Evolutionary conservation across 2,329 filamentous ascomycete genomes (phyloP), one percentile per base, ranked within the genome.

Genomic region (Arthrobotrys sinensis): DNA sequence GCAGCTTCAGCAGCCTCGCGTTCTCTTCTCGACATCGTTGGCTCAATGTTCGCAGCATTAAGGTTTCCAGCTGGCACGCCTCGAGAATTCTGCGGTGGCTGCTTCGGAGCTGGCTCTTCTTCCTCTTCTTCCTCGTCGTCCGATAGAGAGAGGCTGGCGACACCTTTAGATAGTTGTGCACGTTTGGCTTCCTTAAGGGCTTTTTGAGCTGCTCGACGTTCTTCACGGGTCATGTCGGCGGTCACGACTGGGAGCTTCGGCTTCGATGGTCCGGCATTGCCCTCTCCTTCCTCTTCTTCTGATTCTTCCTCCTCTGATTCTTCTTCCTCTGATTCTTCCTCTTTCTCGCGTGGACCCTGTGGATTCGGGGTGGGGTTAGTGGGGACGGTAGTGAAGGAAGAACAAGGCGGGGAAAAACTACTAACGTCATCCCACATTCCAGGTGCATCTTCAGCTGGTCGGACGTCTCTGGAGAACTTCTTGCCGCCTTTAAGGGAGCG

Each of bases 391-490:
- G 38, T 19, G 12, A 16, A 36, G 3, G 50, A 12, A 12, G 7
- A 32, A 73, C 63, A 32, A 34, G 43, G 50, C 28, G 21, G 64
- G 45, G 45, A 12, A 50, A 71, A 83, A 32, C 46, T 78, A 83
- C 89, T 86, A 83, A 90, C 89, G 83, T 89, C 90, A 46, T 76
- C 64, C 93, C 95, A 97, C 89, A 97, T 95, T 87, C 92, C 91
- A 80, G 95, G 88, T 81, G 93, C 90, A 83, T 96, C 96, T 83
- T 98, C 93, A 81, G 91, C 91, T 19, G 94, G 94, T 84, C 93
- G 91, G 55, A 98, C 90, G 84, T 97, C 91, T 81, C 93, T 92
- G 81, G 94, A 97, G 87, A 96, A 99, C 83, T 97, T 91, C 86
- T 97, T 97, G 83, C 96, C 96, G 80, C 94, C 94, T 97, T 80